phyloP scores from a whole-genome alignment of 345 rosid species.

The Lepidium africanum region DNA sequence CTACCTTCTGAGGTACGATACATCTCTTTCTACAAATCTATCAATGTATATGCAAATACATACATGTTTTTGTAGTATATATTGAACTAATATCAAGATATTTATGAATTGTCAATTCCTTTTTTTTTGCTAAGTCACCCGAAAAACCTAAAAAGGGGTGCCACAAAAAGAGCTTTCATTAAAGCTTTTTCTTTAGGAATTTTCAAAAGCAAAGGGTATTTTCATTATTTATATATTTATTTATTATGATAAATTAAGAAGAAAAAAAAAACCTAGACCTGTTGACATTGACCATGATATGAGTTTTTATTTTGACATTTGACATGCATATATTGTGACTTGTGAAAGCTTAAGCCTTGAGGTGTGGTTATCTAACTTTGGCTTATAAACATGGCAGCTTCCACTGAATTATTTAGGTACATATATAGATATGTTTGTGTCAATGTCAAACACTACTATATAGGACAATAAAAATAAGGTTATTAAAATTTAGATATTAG shows the following conservation, averaged over 20 bases:
- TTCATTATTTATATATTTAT: slow-evolving; percentile 23
- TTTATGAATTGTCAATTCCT: slow-evolving; percentile 18
- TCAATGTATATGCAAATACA: neutral
- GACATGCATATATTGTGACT: slow-evolving; percentile 17
- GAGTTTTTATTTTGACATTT: slow-evolving; percentile 26
- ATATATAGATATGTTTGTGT: neutral
- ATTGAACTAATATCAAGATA: neutral
- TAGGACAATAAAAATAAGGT: neutral
- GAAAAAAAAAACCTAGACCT: slow-evolving; percentile 30
- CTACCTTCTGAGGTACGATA: slow-evolving; percentile 68
- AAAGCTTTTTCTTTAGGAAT: slow-evolving; percentile 27
- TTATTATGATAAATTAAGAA: neutral
- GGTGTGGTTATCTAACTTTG: slow-evolving; percentile 28
- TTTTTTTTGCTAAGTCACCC: neutral
- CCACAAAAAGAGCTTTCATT: slow-evolving; percentile 32
- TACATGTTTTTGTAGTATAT: neutral
- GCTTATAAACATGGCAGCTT: slow-evolving; percentile 1
- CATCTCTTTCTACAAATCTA: slow-evolving; percentile 20
- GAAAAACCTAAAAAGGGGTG: slow-evolving; percentile 27
- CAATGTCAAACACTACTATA: slow-evolving; percentile 14
- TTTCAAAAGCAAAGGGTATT: slow-evolving; percentile 26
- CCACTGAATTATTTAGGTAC: neutral
- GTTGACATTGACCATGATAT: slow-evolving; percentile 28
- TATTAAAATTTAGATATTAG: neutral
- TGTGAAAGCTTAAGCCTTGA: slow-evolving; percentile 26